phyloP scores from a whole-genome alignment of 306 rosid species.

The Rosa chinensis region DNA sequence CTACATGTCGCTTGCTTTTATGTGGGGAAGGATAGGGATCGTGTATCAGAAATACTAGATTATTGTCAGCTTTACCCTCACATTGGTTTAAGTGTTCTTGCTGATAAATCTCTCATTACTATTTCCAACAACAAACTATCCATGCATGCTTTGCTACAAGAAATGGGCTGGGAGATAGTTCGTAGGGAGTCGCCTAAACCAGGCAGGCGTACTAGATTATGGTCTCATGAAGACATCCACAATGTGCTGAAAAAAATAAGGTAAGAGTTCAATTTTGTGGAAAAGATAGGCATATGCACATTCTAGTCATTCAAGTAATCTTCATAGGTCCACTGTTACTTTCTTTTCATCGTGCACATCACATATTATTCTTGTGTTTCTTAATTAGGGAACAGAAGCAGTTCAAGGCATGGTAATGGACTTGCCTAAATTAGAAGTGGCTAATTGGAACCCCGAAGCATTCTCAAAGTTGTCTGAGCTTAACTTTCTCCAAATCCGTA shows the following conservation, averaged over 20 bases:
- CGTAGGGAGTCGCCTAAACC: constrained; percentile 11
- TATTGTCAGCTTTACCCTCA: not conserved
- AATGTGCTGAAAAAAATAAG: not conserved
- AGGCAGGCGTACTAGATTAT: not conserved
- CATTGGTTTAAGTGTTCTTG: not conserved
- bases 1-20: not conserved
- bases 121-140: not conserved
- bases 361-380: not conserved
- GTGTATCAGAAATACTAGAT: not conserved
- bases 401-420: not conserved
- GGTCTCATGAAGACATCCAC: not conserved
- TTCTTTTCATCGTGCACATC: not conserved
- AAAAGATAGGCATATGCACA: not conserved
- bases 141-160: constrained; percentile 45
- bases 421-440: not conserved
- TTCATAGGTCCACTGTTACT: no score
- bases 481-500: not conserved
- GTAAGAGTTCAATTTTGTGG: not conserved
- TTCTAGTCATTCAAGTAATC: not conserved
- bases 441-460: not conserved
- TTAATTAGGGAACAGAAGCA: not conserved
- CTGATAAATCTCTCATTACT: not conserved
- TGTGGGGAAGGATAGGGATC: not conserved
- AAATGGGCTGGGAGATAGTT: constrained; percentile 35
- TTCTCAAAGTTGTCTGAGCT: not conserved